phyloP scores from a whole-genome alignment of 2,329 filamentous ascomycete genomes.

The Aspergillus ruber region DNA sequence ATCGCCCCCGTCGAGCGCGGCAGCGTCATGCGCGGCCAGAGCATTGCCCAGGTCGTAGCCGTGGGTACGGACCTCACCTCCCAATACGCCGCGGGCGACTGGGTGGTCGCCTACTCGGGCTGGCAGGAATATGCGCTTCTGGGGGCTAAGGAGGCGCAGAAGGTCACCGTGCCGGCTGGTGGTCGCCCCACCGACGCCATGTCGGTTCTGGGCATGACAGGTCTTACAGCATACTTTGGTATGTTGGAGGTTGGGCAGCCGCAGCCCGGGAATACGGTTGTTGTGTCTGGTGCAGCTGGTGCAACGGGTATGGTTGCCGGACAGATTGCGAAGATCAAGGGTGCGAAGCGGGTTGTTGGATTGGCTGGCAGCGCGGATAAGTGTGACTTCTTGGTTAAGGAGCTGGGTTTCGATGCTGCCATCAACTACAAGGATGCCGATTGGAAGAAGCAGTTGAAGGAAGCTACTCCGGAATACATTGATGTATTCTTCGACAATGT shows the following conservation, averaged over 20 bases:
- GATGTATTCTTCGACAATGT: slow-evolving; percentile 72
- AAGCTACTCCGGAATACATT: slow-evolving; percentile 54
- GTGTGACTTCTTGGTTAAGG: slow-evolving; percentile 57
- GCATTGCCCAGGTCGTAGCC: slow-evolving; percentile 54
- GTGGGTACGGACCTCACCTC: slow-evolving; percentile 43
- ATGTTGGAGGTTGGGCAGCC: slow-evolving; percentile 62
- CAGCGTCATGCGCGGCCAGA: slow-evolving; percentile 60
- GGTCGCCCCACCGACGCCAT: slow-evolving; percentile 55
- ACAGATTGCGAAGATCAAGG: slow-evolving; percentile 71
- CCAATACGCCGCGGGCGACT: slow-evolving; percentile 29
- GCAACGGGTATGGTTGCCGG: slow-evolving; percentile 71
- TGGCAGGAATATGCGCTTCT: slow-evolving; percentile 64
- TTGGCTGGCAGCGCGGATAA: slow-evolving; percentile 63
- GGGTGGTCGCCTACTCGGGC: slow-evolving; percentile 51
- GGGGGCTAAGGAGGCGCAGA: slow-evolving; percentile 44
- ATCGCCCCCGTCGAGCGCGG: slow-evolving; percentile 62
- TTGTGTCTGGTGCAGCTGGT: slow-evolving; percentile 70
- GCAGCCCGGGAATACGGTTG: slow-evolving; percentile 65
- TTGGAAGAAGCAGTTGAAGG: slow-evolving; percentile 55
- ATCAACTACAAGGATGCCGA: slow-evolving; percentile 63
- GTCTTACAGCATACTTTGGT: slow-evolving; percentile 70
- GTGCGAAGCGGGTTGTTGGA: slow-evolving; percentile 55
- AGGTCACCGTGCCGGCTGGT: slow-evolving; percentile 40
- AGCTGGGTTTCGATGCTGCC: slow-evolving; percentile 61
- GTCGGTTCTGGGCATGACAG: slow-evolving; percentile 59